Evolutionary conservation across 768 basidiomycete species (phyloP), one percentile per base, ranked within the genome.

Genomic region (Boletus fagicola): DNA sequence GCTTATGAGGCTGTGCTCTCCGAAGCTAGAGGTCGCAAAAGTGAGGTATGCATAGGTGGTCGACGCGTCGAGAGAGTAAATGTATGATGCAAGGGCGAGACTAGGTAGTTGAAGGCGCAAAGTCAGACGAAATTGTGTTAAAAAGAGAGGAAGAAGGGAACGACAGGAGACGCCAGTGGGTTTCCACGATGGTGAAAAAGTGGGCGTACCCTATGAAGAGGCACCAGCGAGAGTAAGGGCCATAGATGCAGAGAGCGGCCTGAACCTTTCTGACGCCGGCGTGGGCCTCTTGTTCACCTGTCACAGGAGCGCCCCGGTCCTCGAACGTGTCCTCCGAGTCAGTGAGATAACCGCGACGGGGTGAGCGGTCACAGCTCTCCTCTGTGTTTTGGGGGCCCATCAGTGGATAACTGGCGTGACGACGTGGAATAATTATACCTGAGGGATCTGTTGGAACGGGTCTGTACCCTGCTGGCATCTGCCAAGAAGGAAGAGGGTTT

Each of bases 51-150:
- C 79, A 62, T 75, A 85, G 2, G 88, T 90, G 8, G 88, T 90
- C 18, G 81, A 79, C 22, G 81, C 77, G 58, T 90, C 89, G 31
- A 92, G 77, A 0, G 88, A 88, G 69, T 90, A 92, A 55, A 90
- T 85, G 68, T 89, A 92, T 1, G 87, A 82, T 0, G 87, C 85
- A 0, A 88, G 79, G 15, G 77, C 87, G 55, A 90, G 70, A 51
- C 85, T 75, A 51, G 48, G 43, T 40, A 56, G 50, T 4, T 36
- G 8, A 44, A 49, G 40, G 45, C 3, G 46, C 2, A 43, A 40
- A 31, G 30, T 46, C 12, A 51, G 47, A 16, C 42, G 6, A 56
- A 18, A 22, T 10, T 5, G 4, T 22, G 10, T 18, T 7, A 18
- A 33, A 5, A 12, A 36, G 24, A 28, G 26, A 8, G n/a, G 31